Evolutionary conservation across 2,329 filamentous ascomycete genomes (phyloP).

Genomic region (Trichoderma sp.): DNA sequence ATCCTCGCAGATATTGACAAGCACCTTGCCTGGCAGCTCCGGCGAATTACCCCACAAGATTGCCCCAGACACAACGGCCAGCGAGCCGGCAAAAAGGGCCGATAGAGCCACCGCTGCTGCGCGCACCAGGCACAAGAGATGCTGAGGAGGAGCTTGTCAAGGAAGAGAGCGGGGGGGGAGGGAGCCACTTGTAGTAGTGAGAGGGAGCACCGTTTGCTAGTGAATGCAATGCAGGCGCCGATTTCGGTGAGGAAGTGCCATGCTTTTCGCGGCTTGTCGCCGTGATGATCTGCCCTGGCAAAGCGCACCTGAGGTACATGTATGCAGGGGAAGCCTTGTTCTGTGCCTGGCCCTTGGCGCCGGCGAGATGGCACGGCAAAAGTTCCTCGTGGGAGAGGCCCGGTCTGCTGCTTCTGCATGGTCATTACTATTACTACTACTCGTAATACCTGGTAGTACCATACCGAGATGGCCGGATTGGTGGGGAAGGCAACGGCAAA

Average conservation of each 20-base stretch:
- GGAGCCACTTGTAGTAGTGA: constrained; percentile 7
- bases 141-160: not conserved
- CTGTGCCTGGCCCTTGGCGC: not conserved
- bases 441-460: no score
- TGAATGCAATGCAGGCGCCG: not conserved
- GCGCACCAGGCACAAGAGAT: constrained; percentile 7
- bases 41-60: constrained; percentile 18
- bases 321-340: not conserved
- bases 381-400: not conserved
- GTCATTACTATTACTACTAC: no score
- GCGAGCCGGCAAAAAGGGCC: constrained; percentile 24
- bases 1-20: not conserved
- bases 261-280: not conserved
- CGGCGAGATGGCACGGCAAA: constrained; percentile 19
- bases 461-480: constrained; percentile 17
- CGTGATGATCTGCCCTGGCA: not conserved
- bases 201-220: not conserved
- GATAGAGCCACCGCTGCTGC: constrained; percentile 1
- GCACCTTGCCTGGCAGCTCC: not conserved
- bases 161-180: not conserved
- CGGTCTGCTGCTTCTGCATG: not conserved
- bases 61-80: constrained; percentile 15
- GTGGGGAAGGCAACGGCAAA: not conserved
- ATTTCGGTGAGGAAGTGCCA: constrained; percentile 21
- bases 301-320: no score